Evolutionary conservation across 1,139 yeast species (phyloP).

Genomic region (Groenewaldozyma auringiensis): DNA sequence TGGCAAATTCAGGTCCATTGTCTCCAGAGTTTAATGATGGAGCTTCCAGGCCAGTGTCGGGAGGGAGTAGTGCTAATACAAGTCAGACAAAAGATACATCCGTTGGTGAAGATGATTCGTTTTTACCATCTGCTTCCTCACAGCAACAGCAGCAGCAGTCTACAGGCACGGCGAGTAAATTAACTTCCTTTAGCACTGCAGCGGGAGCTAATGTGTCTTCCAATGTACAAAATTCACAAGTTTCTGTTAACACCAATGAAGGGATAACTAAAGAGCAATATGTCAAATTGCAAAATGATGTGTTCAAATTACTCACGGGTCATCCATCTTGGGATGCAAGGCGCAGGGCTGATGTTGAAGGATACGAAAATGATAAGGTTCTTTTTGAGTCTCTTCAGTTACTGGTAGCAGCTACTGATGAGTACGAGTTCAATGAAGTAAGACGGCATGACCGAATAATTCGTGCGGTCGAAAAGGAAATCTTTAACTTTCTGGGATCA

Average conservation of each 20-base stretch:
- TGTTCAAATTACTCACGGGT: constrained; percentile 2
- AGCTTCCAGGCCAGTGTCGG: not conserved
- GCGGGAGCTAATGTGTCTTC: not conserved
- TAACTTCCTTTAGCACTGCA: not conserved
- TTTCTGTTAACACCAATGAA: not conserved
- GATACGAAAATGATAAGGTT: not conserved
- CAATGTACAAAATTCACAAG: not conserved
- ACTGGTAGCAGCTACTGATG: constrained; percentile 2
- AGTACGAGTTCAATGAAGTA: not conserved
- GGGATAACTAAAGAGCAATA: constrained; percentile 1
- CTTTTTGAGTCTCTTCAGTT: not conserved
- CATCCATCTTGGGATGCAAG: constrained; percentile 2
- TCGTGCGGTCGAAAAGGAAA: not conserved
- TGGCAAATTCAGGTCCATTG: not conserved
- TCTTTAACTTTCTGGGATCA: not conserved
- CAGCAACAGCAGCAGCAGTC: no score
- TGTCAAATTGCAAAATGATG: constrained; percentile 3
- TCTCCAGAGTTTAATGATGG: not conserved
- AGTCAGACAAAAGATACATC: no score
- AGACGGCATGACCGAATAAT: not conserved
- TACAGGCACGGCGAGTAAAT: not conserved
- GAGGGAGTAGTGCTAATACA: not conserved
- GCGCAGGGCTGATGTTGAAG: not conserved
- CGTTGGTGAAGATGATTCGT: not conserved
- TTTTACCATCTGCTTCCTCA: not conserved